These are phyloP conservation scores for Scleroderma citrinum DNA, from an alignment of 768 basidiomycete genomes.

Conservation along the genomic window DNA sequence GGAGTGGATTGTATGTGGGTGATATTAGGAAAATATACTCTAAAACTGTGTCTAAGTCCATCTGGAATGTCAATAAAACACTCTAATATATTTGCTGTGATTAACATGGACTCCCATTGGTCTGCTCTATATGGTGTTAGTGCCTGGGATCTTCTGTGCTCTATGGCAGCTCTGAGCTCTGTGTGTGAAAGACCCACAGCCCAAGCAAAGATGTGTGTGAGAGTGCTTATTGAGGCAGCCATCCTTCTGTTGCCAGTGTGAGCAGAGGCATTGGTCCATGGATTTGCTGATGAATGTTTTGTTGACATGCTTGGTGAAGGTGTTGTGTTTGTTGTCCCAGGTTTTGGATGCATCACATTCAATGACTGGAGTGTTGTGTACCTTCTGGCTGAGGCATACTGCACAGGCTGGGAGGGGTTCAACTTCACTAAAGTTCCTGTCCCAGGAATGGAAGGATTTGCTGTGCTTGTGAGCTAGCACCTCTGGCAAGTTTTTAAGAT, in stretches of 20 bases:
- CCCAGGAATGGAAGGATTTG: too few species aligned
- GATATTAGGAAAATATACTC: slow-evolving; percentile 2
- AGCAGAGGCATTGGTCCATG: background rate
- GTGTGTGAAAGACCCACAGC: background rate
- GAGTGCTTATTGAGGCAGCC: slow-evolving; percentile 1
- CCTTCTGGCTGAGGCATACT: too few species aligned
- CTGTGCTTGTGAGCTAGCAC: too few species aligned
- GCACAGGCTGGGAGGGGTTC: too few species aligned
- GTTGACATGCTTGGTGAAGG: background rate
- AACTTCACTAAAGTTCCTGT: too few species aligned
- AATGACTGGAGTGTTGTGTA: too few species aligned
- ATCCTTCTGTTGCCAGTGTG: background rate
- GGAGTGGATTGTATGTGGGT: background rate
- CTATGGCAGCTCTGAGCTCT: slow-evolving; percentile 7
- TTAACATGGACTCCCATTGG: background rate
- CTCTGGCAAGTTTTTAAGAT: too few species aligned
- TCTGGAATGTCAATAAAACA: background rate
- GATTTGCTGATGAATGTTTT: background rate
- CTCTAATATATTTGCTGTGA: background rate
- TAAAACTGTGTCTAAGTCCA: background rate
- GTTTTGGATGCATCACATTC: background rate
- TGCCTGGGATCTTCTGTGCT: background rate
- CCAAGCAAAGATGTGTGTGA: background rate
- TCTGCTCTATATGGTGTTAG: slow-evolving; percentile 5
- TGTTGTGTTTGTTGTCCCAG: background rate